Evolutionary conservation across 768 basidiomycete species (phyloP).

Genomic region (Boletus tylopilopsis): DNA sequence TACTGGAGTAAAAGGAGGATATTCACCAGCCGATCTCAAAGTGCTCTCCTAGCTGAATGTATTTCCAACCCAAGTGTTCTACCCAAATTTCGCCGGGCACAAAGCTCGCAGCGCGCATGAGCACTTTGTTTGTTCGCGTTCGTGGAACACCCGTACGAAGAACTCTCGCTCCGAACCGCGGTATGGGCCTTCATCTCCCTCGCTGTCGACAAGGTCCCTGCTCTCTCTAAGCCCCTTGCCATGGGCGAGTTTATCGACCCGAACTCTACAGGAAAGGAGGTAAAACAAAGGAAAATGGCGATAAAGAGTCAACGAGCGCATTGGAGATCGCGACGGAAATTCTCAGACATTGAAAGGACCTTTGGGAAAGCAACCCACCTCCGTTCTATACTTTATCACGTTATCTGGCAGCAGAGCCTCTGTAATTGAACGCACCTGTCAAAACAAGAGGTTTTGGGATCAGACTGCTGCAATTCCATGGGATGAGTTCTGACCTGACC

Average conservation of each 20-base stretch:
- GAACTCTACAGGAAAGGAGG: constrained; percentile 36
- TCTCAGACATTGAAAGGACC: constrained; percentile 63
- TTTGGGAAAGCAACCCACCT: constrained; percentile 76
- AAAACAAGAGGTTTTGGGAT: constrained; percentile 65
- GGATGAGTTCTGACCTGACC: constrained; percentile 69
- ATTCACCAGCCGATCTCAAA: constrained; percentile 78
- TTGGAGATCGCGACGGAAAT: constrained; percentile 65
- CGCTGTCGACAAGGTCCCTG: constrained; percentile 83
- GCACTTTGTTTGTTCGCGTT: constrained; percentile 66
- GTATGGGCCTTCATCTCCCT: constrained; percentile 84
- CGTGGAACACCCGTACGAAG: constrained; percentile 76
- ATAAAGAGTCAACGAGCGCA: constrained; percentile 48
- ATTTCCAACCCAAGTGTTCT: constrained; percentile 79
- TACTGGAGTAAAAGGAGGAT: constrained; percentile 59
- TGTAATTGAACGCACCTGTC: constrained; percentile 52
- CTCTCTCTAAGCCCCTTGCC: constrained; percentile 75
- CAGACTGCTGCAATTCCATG: constrained; percentile 59
- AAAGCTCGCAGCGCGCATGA: constrained; percentile 69
- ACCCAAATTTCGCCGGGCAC: constrained; percentile 89
- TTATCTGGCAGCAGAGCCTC: constrained; percentile 76
- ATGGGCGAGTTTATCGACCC: constrained; percentile 64
- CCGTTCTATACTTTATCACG: constrained; percentile 73
- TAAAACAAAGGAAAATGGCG: constrained; percentile 22
- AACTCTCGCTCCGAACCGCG: constrained; percentile 62
- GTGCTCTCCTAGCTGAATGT: constrained; percentile 71